Base-by-base conservation (phyloP, 2,329 filamentous ascomycete genomes). In the Gyromitra esculenta region DNA sequence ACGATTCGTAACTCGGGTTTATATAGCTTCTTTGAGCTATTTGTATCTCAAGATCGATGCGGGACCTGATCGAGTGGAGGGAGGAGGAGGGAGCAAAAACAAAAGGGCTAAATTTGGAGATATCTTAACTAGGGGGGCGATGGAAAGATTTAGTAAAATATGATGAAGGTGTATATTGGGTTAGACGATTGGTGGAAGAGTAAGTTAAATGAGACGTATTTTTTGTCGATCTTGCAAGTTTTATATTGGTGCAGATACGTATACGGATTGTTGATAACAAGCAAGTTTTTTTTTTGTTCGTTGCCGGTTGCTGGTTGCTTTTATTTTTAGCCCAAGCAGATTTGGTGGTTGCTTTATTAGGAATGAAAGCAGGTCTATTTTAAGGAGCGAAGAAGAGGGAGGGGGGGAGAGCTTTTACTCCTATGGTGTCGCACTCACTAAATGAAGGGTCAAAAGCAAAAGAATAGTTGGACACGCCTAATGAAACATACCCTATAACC, bases 21-120 rank as follows among this genome's bases (percentile, higher is more conserved):
- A 31, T 31, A 31, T 31, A 21, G 18, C 50, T 18, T 31, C 25
- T 5, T 11, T 54, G 9, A 9, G 50, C 13, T 54, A 54, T 54
- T 25, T 54, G 13, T 54, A 25, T 18, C 21, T 25, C 9, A 5
- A 11, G 50, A 54, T 54, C 21, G 25, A 31, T 4, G 50, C n/a
- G 45, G 45, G 15, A 15, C 45, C 15, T 50, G 15, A 50, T 1
- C 15, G 15, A 31, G 25, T 31, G 25, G 25, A 31, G 25, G 25
- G 2, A 31, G 25, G 25, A 31, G 25, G 2, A 31, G 4, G 21
- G 50, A 31, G 3, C 21, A 25, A 11, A 25, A 11, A 15, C 8
- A 54, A 31, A 54, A 54, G 25, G 25, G 25, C 50, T 54, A 54
- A 54, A 31, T 54, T 54, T 54, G 50, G 50, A 25, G 18, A 25